Percentiles rank a stretch among this genome's conserved stretches.
These are phyloP conservation scores for Gaultheria prostrata DNA, from an alignment of 148 eudicot genomes.

Conservation along the genomic window DNA sequence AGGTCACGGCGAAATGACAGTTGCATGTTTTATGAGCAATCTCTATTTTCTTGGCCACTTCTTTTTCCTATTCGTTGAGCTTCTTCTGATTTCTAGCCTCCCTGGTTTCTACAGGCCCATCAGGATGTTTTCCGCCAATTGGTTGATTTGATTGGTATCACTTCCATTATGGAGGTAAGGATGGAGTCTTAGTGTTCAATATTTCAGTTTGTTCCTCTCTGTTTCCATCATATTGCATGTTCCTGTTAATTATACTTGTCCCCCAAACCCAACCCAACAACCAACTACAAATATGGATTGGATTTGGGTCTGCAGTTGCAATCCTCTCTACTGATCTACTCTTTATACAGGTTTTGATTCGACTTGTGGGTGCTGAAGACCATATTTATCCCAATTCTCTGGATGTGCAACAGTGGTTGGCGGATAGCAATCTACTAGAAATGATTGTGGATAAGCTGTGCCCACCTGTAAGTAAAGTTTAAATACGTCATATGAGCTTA, in stretches of 20 bases:
- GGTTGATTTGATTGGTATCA: slow-evolving; percentile 94
- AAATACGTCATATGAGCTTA: neutral
- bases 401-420: slow-evolving; percentile 94
- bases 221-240: neutral
- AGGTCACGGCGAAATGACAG: neutral
- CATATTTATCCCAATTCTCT: slow-evolving; percentile 81
- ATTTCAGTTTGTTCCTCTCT: neutral
- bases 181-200: slow-evolving; percentile 4
- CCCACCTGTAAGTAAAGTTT: slow-evolving; percentile 57
- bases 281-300: neutral
- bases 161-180: slow-evolving; percentile 96
- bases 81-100: slow-evolving; percentile 4
- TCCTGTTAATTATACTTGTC: neutral
- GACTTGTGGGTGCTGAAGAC: slow-evolving; percentile 97
- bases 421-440: slow-evolving; percentile 88
- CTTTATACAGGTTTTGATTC: slow-evolving; percentile 74
- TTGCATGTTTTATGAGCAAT: slow-evolving; percentile 1
- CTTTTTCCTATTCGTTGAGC: neutral
- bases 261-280: neutral
- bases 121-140: slow-evolving; percentile 76
- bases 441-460: slow-evolving; percentile 95
- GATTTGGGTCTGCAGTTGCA: slow-evolving; percentile 7
- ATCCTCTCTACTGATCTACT: slow-evolving; percentile 6
- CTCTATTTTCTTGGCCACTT: neutral
- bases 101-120: slow-evolving; percentile 59